A percentile compares a stretch with the other conserved stretches of the same genome.
phyloP scores from a whole-genome alignment of 1,284 basidiomycete genomes.

The Cystobasidiaceae sp. region DNA sequence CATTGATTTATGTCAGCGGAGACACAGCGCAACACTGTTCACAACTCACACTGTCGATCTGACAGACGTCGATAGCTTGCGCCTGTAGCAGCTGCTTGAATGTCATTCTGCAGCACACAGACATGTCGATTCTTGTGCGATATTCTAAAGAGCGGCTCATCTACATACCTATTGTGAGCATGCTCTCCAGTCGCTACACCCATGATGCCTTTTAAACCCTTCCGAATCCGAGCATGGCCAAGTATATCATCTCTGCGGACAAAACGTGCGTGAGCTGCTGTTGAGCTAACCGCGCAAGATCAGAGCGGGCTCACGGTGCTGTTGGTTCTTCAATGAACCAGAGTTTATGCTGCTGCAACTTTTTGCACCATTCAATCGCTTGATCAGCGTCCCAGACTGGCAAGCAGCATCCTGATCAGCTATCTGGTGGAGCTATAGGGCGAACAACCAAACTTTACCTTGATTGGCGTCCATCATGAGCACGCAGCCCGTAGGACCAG shows the following conservation, averaged over 20 bases:
- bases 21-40: not conserved
- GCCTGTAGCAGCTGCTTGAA: constrained; percentile 95
- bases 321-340: constrained; percentile 98
- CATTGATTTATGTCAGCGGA: not conserved
- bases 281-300: not conserved
- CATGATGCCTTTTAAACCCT: constrained; percentile 74
- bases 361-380: constrained; percentile 84
- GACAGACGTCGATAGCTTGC: constrained; percentile 88
- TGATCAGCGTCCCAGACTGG: constrained; percentile 85
- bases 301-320: constrained; percentile 54
- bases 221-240: constrained; percentile 71
- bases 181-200: constrained; percentile 95
- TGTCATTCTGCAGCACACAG: constrained; percentile 59
- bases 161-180: constrained; percentile 64
- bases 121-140: not conserved
- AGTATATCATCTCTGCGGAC: constrained; percentile 64
- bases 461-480: constrained; percentile 97
- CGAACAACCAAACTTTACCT: constrained; percentile 35
- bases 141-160: no score
- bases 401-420: not conserved
- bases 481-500: constrained; percentile 85
- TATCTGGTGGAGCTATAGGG: not conserved
- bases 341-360: constrained; percentile 75
- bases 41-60: constrained; percentile 62
- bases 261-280: not conserved